phyloP scores from a whole-genome alignment of 2,329 filamentous ascomycete species.

The Setomelanomma holmii region DNA sequence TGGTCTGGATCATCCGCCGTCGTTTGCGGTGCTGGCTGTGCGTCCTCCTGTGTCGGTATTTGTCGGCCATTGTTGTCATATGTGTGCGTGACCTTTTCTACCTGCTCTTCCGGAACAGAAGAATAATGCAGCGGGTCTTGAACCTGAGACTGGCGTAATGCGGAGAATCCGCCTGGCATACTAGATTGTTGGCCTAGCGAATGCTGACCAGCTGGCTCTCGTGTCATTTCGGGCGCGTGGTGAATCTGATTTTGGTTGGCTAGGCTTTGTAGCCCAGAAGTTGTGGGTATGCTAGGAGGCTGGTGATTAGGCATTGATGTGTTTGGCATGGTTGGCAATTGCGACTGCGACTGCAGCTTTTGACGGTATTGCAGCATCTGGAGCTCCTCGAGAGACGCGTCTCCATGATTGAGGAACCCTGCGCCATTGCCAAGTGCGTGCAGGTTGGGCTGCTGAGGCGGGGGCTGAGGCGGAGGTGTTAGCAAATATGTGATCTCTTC shows the following conservation, averaged over 20 bases:
- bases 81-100: constrained; percentile 64
- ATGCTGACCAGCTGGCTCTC: constrained; percentile 53
- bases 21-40: constrained; percentile 45
- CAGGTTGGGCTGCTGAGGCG: constrained; percentile 58
- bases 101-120: constrained; percentile 60
- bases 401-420: constrained; percentile 57
- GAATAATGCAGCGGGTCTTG: constrained; percentile 49
- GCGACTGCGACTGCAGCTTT: constrained; percentile 57
- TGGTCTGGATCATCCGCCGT: constrained; percentile 67
- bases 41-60: constrained; percentile 54
- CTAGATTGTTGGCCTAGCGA: constrained; percentile 45
- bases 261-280: constrained; percentile 52
- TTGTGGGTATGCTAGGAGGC: constrained; percentile 56
- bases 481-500: constrained; percentile 74
- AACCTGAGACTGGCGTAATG: constrained; percentile 43
- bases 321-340: constrained; percentile 44
- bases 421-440: constrained; percentile 46
- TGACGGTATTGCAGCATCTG: constrained; percentile 66
- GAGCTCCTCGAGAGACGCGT: constrained; percentile 66
- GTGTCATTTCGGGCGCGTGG: constrained; percentile 53
- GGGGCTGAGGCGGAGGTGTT: constrained; percentile 68
- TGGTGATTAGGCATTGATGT: constrained; percentile 67
- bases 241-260: constrained; percentile 48
- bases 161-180: constrained; percentile 39
- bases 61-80: constrained; percentile 66